Conservation (phyloP, 2,329 filamentous ascomycete species). For the Penicillium paneum region DNA sequence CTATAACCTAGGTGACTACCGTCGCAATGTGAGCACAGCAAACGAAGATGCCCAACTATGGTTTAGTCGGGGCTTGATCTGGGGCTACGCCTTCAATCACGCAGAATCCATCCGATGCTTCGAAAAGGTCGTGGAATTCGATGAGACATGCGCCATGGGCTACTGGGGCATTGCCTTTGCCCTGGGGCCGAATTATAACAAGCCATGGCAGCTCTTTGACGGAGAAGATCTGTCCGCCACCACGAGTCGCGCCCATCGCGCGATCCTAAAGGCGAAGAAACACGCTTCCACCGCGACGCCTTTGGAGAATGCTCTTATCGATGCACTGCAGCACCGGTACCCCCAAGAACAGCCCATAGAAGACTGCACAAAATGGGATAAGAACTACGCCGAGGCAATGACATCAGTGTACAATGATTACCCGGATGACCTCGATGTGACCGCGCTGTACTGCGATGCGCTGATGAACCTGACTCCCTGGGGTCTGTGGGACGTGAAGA, state of each 20-base stretch:
- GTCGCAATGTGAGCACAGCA: slow-evolving; percentile 34
- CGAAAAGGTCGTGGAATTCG: slow-evolving; percentile 28
- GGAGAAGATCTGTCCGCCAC: slow-evolving; percentile 51
- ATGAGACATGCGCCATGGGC: slow-evolving; percentile 36
- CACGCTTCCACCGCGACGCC: slow-evolving; percentile 40
- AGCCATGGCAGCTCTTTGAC: slow-evolving; percentile 70
- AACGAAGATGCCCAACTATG: slow-evolving; percentile 34
- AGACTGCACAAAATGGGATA: slow-evolving; percentile 56
- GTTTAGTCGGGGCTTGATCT: slow-evolving; percentile 40
- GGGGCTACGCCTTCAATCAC: slow-evolving; percentile 43
- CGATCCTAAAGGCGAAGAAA: slow-evolving; percentile 45
- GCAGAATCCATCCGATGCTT: slow-evolving; percentile 38
- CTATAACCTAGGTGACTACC: slow-evolving; percentile 35
- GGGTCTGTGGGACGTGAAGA: slow-evolving; percentile 61
- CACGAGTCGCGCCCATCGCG: slow-evolving; percentile 43
- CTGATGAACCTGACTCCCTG: slow-evolving; percentile 66
- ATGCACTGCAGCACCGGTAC: slow-evolving; percentile 61
- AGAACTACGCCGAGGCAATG: slow-evolving; percentile 62
- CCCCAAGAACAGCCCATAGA: slow-evolving; percentile 50
- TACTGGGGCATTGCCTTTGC: slow-evolving; percentile 55
- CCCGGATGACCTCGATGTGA: slow-evolving; percentile 59
- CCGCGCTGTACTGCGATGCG: slow-evolving; percentile 61
- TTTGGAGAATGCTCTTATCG: slow-evolving; percentile 61
- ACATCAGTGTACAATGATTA: slow-evolving; percentile 51
- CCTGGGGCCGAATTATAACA: slow-evolving; percentile 73